Evolutionary conservation across 345 rosid species (phyloP), one percentile per base, ranked within the genome.

Genomic region (Salix dunnii): DNA sequence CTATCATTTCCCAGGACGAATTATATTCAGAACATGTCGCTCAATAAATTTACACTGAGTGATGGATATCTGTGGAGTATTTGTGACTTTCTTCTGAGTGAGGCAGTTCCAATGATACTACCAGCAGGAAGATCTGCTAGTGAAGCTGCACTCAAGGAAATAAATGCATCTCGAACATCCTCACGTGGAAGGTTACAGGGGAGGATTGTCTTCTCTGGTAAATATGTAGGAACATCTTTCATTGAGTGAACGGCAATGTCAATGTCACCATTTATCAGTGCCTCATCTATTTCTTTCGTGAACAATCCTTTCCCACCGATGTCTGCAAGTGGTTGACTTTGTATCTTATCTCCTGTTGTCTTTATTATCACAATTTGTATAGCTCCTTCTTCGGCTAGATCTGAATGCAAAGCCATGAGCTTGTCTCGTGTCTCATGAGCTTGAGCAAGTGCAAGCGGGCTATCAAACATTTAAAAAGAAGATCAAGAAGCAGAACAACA

Each of bases 231-330:
- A 48, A 96, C 99, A 78, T 96, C 99, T 83, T 96, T 96, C 99
- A 96, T 96, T 2, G 98, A 96, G 76, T 96, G 99, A 72, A 93
- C 99, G 36, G 99, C 99, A 36, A 96, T 93, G 88, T 96, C 98
- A 40, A 96, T 96, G 48, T 91, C 95, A 68, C 95, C 89, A 61
- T 88, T 90, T 21, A 96, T 79, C 10, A 96, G 85, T 0, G 99
- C 98, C 88, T 96, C 99, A 3, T 96, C 98, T 55, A 96, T 96
- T 77, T 96, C 99, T 80, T 93, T 96, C 2, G 99, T 93, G 84
- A 96, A 96, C 67, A 96, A 85, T 17, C 99, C 99, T 86, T 96
- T 96, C 71, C 99, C 99, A 74, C 99, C 99, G 21, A 96, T 96
- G 78, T 96, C 98, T 43, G 99, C 98, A 72, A 96, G 98, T 12